These are phyloP conservation scores for Podaxis rugospora DNA, from an alignment of 768 basidiomycete genomes.

Conservation along the genomic window DNA sequence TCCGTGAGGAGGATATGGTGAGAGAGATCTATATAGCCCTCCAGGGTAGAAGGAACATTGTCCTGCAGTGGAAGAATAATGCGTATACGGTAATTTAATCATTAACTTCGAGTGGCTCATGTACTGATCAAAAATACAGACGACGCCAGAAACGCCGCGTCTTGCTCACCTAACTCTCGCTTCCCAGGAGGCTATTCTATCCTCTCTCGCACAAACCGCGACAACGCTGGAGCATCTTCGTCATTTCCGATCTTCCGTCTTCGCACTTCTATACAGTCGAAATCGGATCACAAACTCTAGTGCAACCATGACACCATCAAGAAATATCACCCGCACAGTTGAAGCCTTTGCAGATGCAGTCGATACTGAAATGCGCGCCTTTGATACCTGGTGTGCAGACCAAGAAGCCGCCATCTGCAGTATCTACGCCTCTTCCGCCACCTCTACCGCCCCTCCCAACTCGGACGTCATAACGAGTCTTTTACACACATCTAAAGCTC, in stretches of 20 bases:
- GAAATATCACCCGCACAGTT: slow-evolving; percentile 49
- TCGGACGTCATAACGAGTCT: slow-evolving; percentile 52
- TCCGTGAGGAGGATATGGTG: slow-evolving; percentile 71
- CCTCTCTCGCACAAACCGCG: slow-evolving; percentile 52
- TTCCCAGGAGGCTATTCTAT: slow-evolving; percentile 62
- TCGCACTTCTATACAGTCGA: slow-evolving; percentile 27
- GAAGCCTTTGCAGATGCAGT: slow-evolving; percentile 82
- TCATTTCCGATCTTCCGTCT: slow-evolving; percentile 49
- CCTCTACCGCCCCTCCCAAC: neutral
- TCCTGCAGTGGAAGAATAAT: slow-evolving; percentile 38
- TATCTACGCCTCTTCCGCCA: slow-evolving; percentile 16
- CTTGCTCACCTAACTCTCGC: slow-evolving; percentile 64
- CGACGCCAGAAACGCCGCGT: slow-evolving; percentile 47
- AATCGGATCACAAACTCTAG: slow-evolving; percentile 12
- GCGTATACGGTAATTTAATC: slow-evolving; percentile 25
- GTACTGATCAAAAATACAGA: slow-evolving; percentile 26
- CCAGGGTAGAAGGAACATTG: slow-evolving; percentile 64
- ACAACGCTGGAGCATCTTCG: slow-evolving; percentile 62
- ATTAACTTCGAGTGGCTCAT: neutral
- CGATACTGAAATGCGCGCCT: slow-evolving; percentile 48
- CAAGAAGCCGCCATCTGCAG: slow-evolving; percentile 64
- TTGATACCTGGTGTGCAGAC: slow-evolving; percentile 68
- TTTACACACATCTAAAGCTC: slow-evolving; percentile 55
- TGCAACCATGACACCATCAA: slow-evolving; percentile 9
- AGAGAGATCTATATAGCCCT: slow-evolving; percentile 73